Evolutionary conservation across 345 rosid species (phyloP).

Genomic region (Eucalyptus tenuipes): DNA sequence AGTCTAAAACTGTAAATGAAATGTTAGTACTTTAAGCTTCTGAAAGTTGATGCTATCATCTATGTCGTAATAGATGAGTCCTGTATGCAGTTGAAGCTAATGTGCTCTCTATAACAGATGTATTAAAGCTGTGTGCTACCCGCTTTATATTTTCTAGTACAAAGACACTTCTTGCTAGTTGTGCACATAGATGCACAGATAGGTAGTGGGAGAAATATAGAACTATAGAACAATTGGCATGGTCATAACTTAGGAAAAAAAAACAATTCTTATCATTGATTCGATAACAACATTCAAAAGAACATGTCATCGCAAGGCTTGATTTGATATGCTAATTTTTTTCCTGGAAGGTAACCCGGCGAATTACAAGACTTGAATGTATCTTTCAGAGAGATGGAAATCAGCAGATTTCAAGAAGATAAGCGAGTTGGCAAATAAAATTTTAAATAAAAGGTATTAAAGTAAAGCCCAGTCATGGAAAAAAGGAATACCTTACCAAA

Average conservation of each 20-base stretch:
- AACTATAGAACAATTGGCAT: neutral
- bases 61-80: neutral
- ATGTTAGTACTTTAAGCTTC: neutral
- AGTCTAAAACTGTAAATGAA: neutral
- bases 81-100: neutral
- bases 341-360: neutral
- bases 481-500: constrained; percentile 72
- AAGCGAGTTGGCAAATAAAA: neutral
- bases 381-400: neutral
- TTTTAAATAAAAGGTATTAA: neutral
- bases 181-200: neutral
- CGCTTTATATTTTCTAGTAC: neutral
- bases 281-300: neutral
- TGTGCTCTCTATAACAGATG: neutral
- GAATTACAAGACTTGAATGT: neutral
- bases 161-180: neutral
- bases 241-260: neutral
- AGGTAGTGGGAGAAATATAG: neutral
- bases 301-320: neutral
- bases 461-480: constrained; percentile 3
- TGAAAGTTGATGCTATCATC: neutral
- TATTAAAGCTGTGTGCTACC: neutral
- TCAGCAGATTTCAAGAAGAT: neutral
- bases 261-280: neutral
- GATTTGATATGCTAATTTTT: neutral